Base-by-base conservation (phyloP, 2,329 filamentous ascomycete species). In the Beauveria rudraprayagi region DNA sequence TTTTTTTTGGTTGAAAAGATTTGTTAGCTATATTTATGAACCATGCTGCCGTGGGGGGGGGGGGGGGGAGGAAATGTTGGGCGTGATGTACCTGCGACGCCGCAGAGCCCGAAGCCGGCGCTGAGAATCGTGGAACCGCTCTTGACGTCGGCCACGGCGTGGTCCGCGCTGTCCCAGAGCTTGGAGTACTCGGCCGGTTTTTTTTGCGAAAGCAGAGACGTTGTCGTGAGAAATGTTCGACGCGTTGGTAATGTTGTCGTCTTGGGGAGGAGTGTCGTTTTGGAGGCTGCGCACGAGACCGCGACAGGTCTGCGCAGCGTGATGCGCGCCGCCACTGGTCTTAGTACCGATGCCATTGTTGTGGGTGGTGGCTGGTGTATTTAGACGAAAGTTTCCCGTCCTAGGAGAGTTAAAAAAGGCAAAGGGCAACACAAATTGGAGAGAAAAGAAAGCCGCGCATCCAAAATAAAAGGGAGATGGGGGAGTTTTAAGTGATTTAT, bases 101-200 rank as follows among this genome's bases (percentile, higher is more conserved):
- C 90, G 66, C 88, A 92, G 14, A 93, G 81, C n/a, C 90, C 90
- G 71, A 93, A 93, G 1, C 90, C 90, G 17, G 89, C 87, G 69
- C 89, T 91, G 60, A 93, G 77, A 41, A 93, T 78, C 0, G 84
- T 89, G 11, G 84, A 86, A 60, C 89, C 84, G 67, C 88, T 87
- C 70, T 86, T 78, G 61, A 92, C 76, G 69, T 91, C 89, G 3
- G 83, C 82, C 46, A 92, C 82, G 6, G 89, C 89, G 47, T 83
- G 83, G 64, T 88, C 86, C 19, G 88, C 87, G 4, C 78, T 82
- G 3, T 70, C 70, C 65, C 74, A 82, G 1, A 83, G 66, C 66
- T 83, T 83, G 1, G 79, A 81, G n/a, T 40, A 44, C 11, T 19
- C 8, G 19, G 41, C 24, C 2, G 40, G 11, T 34, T 41, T 47